phyloP scores from a whole-genome alignment of 257 asterid species.

The Solanum piurae region DNA sequence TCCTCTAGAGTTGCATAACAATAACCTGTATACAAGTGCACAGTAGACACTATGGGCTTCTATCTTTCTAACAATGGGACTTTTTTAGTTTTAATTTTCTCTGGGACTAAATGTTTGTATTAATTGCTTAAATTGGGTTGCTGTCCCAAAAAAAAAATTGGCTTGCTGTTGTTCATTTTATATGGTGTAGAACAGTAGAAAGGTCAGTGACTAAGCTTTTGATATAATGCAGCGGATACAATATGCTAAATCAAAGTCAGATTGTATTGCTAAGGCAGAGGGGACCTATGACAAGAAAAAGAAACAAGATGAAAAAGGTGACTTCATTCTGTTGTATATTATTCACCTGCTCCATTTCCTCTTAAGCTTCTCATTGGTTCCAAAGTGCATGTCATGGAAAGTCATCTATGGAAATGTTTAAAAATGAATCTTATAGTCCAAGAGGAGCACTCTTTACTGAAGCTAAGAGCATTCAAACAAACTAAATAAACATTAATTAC shows the following conservation, averaged over 20 bases:
- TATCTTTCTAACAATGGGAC: neutral
- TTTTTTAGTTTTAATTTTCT: no score
- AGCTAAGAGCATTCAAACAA: neutral
- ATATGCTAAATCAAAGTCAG: constrained; percentile 85
- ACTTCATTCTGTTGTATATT: neutral
- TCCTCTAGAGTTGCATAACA: neutral
- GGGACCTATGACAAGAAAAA: constrained; percentile 95
- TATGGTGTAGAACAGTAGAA: neutral
- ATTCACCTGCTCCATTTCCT: neutral
- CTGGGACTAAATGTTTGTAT: neutral
- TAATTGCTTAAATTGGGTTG: neutral
- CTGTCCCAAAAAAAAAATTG: neutral
- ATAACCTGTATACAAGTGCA: neutral
- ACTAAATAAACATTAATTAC: neutral
- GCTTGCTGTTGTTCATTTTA: neutral
- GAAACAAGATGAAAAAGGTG: constrained; percentile 97
- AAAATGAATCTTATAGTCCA: neutral
- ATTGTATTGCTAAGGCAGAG: constrained; percentile 95
- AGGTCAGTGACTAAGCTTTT: neutral
- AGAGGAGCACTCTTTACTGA: neutral
- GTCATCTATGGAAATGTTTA: neutral
- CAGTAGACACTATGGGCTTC: neutral
- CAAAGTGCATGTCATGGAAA: neutral
- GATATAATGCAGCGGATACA: constrained; percentile 69
- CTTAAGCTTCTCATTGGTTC: neutral